These are phyloP conservation scores for Diaporthe citri DNA, from an alignment of 2,329 filamentous ascomycete genomes.

Conservation along the genomic window DNA sequence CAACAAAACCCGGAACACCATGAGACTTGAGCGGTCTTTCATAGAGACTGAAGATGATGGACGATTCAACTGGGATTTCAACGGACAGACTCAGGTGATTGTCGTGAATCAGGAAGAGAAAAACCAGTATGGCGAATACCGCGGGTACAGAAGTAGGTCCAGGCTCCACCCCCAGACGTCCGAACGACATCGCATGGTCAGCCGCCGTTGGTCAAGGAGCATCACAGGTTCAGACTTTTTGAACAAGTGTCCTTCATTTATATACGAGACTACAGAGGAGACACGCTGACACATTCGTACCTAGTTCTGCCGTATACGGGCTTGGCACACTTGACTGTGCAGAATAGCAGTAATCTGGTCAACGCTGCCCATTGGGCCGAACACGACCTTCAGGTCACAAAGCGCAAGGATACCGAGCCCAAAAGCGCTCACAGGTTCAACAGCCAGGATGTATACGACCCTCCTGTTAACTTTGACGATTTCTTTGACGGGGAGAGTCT, in stretches of 20 bases:
- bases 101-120: constrained; percentile 63
- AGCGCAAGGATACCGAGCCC: constrained; percentile 66
- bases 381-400: constrained; percentile 64
- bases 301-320: constrained; percentile 54
- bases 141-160: constrained; percentile 57
- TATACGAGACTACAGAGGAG: neutral
- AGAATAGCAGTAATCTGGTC: constrained; percentile 59
- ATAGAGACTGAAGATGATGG: constrained; percentile 57
- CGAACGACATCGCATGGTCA: neutral
- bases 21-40: constrained; percentile 60
- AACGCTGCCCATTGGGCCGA: constrained; percentile 62
- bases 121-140: constrained; percentile 64
- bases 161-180: too few species aligned
- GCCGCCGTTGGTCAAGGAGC: neutral
- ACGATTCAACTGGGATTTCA: constrained; percentile 62
- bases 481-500: constrained; percentile 61
- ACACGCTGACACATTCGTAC: constrained; percentile 25
- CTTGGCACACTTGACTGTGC: constrained; percentile 59
- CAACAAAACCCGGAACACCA: constrained; percentile 61
- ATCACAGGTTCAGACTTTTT: neutral
- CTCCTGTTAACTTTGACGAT: constrained; percentile 62
- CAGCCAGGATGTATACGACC: constrained; percentile 58
- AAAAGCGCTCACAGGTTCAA: constrained; percentile 59
- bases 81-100: constrained; percentile 59
- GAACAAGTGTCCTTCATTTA: neutral